Evolutionary conservation across 805 yeast species (phyloP).

Genomic region (Nakazawaea siamensis): DNA sequence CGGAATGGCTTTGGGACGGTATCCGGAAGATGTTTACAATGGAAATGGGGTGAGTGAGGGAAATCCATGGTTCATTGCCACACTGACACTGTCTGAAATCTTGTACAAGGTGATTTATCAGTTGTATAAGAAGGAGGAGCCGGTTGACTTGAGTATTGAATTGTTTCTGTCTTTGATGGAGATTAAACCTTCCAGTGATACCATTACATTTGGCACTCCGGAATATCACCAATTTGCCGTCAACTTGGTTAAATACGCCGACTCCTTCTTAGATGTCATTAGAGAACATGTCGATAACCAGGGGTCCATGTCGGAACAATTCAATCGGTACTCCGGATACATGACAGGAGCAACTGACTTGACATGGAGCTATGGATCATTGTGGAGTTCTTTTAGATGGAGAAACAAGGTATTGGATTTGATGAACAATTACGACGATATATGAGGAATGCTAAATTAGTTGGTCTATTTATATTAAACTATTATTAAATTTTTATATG

Average conservation of each 20-base stretch:
- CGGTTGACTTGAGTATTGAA: constrained; percentile 15
- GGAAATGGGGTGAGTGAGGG: constrained; percentile 70
- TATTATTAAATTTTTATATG: too few species aligned
- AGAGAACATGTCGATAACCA: constrained; percentile 52
- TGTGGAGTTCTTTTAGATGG: constrained; percentile 63
- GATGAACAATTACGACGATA: too few species aligned
- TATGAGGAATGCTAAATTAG: too few species aligned
- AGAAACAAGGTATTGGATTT: constrained; percentile 34
- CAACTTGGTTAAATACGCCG: constrained; percentile 48
- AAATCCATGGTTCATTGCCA: constrained; percentile 88
- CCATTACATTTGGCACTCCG: constrained; percentile 19
- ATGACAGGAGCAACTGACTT: constrained; percentile 83
- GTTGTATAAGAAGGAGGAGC: constrained; percentile 27
- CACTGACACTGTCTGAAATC: constrained; percentile 61
- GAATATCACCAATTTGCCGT: constrained; percentile 38
- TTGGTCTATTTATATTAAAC: too few species aligned
- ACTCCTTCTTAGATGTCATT: constrained; percentile 55
- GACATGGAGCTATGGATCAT: constrained; percentile 87
- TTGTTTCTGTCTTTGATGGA: neutral
- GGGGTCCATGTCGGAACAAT: constrained; percentile 84
- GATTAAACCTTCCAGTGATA: neutral
- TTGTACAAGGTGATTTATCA: constrained; percentile 47
- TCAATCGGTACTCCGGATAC: constrained; percentile 70
- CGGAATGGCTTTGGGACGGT: constrained; percentile 78
- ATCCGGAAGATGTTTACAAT: constrained; percentile 87